Base-by-base conservation (phyloP, 306 rosid species). In the Ammopiptanthus mongolicus region DNA sequence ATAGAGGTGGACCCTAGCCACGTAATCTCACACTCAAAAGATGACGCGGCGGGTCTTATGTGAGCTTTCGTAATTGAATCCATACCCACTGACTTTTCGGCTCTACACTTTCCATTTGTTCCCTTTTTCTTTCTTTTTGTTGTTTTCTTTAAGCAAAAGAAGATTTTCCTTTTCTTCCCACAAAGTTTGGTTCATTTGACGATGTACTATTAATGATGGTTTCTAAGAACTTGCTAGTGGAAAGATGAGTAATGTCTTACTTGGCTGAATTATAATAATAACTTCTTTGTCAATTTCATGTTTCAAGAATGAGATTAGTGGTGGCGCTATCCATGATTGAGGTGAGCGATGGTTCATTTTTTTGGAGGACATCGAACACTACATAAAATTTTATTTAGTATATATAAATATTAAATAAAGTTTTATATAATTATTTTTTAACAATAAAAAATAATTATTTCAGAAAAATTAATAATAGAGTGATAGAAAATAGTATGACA, bases 221-320 rank as follows among this genome's bases (percentile, higher is more conserved):
- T 31, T 73, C 25, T 1, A 33, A 22, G 48, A 60, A 47, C 37
- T 29, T 31, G 9, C 5, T 28, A 61, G 51, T 74, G 78, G 51
- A 74, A 74, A 74, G 48, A 61, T 73, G 78, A 73, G 48, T 73
- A 60, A 19, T 73, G 60, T 74, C 78, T 31, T 74, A 61, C 57
- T 61, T 22, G 61, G 12, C 60, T 23, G 0, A 44, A 46, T 59
- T 73, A 23, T 25, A 25, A 41, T 72, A 72, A 36, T 56, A 21
- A 22, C n/a, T 39, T 4, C n/a, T 3, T 56, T 53, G 14, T 69
- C 19, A 34, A 22, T 22, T 13, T 70, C 22, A 6, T 70, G n/a
- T 71, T 71, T 55, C 11, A 8, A 37, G 10, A 55, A 71, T 37
- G 39, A 39, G 15, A 71, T n/a, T n/a, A n/a, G n/a, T n/a, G n/a